phyloP scores from a whole-genome alignment of 2,329 filamentous ascomycete species.

The Albophoma yamanashiensis region DNA sequence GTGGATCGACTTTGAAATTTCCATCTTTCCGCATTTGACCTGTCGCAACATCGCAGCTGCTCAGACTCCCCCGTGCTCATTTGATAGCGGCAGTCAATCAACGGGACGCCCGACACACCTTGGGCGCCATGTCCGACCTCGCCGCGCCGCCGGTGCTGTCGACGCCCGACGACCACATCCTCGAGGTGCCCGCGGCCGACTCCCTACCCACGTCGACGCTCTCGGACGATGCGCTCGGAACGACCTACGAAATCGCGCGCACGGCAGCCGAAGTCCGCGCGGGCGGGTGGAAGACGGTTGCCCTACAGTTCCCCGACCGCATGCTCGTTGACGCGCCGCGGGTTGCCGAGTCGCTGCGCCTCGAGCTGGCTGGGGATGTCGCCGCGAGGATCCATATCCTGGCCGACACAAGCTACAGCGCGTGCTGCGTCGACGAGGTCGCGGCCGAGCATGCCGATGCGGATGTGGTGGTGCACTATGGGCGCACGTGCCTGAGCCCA shows the following conservation, averaged over 20 bases:
- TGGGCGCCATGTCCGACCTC: conserved; percentile 32
- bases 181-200: conserved; percentile 38
- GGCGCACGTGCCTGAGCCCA: conserved; percentile 81
- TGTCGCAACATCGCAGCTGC: not conserved
- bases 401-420: conserved; percentile 91
- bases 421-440: conserved; percentile 94
- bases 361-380: conserved; percentile 12
- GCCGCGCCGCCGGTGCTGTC: conserved; percentile 49
- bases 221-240: conserved; percentile 57
- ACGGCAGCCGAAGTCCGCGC: conserved; percentile 67
- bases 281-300: conserved; percentile 64
- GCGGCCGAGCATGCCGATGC: conserved; percentile 89
- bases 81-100: not conserved
- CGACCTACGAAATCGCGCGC: conserved; percentile 75
- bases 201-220: conserved; percentile 20
- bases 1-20: not conserved
- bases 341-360: conserved; percentile 51
- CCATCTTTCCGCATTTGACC: not conserved
- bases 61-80: not conserved
- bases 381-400: conserved; percentile 60
- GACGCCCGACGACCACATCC: conserved; percentile 49
- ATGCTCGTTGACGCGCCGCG: conserved; percentile 82
- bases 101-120: not conserved
- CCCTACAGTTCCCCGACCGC: conserved; percentile 89
- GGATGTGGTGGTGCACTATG: conserved; percentile 89